Conservation (phyloP, 495 filamentous ascomycete species). For the Xylona heveae region DNA sequence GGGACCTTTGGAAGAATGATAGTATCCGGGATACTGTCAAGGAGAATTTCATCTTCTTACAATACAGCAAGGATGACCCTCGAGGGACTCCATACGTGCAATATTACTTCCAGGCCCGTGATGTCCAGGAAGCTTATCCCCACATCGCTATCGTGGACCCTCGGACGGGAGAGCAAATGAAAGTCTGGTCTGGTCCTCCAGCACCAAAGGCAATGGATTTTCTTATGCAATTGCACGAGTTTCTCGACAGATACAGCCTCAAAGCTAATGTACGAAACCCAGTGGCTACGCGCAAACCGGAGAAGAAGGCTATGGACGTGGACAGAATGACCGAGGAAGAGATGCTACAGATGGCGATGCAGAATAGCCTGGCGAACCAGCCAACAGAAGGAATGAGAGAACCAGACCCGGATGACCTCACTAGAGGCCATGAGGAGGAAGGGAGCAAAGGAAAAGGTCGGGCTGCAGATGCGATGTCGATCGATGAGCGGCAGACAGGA, state of each 20-base stretch:
- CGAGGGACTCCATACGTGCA: conserved; percentile 58
- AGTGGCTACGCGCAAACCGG: conserved; percentile 58
- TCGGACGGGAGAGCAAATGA: conserved; percentile 89
- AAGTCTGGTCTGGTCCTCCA: conserved; percentile 77
- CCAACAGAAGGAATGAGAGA: conserved; percentile 15
- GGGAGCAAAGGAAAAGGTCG: conserved; percentile 41
- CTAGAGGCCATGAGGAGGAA: conserved; percentile 32
- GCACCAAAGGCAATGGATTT: conserved; percentile 61
- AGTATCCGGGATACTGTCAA: conserved; percentile 56
- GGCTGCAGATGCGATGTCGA: conserved; percentile 11
- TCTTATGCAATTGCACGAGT: conserved; percentile 78
- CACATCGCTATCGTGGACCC: conserved; percentile 93
- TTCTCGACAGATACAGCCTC: conserved; percentile 85
- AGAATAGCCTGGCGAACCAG: conserved; percentile 49
- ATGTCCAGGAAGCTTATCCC: conserved; percentile 64
- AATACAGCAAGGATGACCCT: conserved; percentile 66
- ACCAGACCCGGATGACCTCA: conserved; percentile 72
- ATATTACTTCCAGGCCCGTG: conserved; percentile 64
- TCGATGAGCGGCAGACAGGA: conserved; percentile 13
- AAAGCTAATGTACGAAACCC: conserved; percentile 78
- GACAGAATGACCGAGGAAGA: conserved; percentile 90
- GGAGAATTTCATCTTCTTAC: conserved; percentile 89
- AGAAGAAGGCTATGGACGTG: conserved; percentile 44
- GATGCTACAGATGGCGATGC: conserved; percentile 81
- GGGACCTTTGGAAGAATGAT: conserved; percentile 83